A percentile compares a stretch with the other conserved stretches of the same genome.
Evolutionary conservation across 2,329 filamentous ascomycete species (phyloP).

Genomic region (Pseudogymnoascus sp.): DNA sequence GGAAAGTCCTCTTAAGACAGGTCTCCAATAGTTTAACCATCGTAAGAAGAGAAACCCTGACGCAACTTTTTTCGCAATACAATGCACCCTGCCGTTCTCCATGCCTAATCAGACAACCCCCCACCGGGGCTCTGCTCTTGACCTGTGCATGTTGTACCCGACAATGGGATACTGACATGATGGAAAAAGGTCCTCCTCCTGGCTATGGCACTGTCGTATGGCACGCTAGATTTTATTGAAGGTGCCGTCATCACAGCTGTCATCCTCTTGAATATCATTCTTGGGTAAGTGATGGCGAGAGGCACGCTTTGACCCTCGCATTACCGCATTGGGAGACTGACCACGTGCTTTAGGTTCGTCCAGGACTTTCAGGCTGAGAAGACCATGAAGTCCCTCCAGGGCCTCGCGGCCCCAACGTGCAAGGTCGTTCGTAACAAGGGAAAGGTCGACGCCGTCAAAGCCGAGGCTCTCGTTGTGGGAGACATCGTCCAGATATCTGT

Average conservation of each 20-base stretch:
- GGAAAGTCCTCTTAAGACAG: slow-evolving; percentile 70
- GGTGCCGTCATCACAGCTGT: slow-evolving; percentile 56
- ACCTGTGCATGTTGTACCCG: not conserved
- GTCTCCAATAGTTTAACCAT: slow-evolving; percentile 70
- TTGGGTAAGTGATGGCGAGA: slow-evolving; percentile 44
- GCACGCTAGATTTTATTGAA: slow-evolving; percentile 57
- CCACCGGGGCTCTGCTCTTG: not conserved
- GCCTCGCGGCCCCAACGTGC: slow-evolving; percentile 41
- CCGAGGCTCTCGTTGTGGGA: slow-evolving; percentile 54
- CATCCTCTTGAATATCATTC: slow-evolving; percentile 59
- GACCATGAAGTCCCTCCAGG: slow-evolving; percentile 49
- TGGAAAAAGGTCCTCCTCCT: slow-evolving; percentile 58
- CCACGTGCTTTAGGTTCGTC: slow-evolving; percentile 37
- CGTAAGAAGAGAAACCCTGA: slow-evolving; percentile 32
- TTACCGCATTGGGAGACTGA: slow-evolving; percentile 18
- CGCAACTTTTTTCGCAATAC: not conserved
- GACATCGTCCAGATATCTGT: slow-evolving; percentile 56
- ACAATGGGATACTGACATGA: slow-evolving; percentile 2
- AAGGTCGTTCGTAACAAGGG: slow-evolving; percentile 50
- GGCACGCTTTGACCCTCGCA: not conserved
- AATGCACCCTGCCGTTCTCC: slow-evolving; percentile 5
- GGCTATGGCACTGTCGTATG: slow-evolving; percentile 64
- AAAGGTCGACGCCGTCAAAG: slow-evolving; percentile 44
- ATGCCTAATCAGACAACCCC: not conserved
- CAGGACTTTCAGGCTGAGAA: slow-evolving; percentile 56